Conservation (phyloP, 2,329 filamentous ascomycete species). For the Alternaria triticimaculans region DNA sequence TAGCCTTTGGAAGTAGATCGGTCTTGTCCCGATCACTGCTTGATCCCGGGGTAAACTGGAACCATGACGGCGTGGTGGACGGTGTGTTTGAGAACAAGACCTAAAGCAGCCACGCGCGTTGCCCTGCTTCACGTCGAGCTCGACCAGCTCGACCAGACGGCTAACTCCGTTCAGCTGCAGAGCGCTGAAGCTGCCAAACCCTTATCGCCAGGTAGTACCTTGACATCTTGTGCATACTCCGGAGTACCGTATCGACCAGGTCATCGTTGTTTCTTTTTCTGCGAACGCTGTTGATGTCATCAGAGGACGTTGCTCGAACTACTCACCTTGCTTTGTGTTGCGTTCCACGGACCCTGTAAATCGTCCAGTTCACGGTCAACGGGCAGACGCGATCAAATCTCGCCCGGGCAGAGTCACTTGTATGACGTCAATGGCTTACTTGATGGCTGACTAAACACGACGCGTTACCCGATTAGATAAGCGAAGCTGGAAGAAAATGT, state of each 20-base stretch:
- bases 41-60: background rate
- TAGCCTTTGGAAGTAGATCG: slow-evolving; percentile 15
- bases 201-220: background rate
- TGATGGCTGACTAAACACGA: slow-evolving; percentile 2
- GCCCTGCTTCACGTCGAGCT: background rate
- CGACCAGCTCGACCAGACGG: background rate
- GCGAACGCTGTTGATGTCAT: slow-evolving; percentile 3
- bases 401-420: background rate
- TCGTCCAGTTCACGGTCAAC: background rate
- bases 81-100: slow-evolving; percentile 1
- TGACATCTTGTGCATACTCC: background rate
- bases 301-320: background rate
- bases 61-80: slow-evolving; percentile 2
- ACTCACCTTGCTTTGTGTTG: background rate
- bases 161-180: background rate
- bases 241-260: background rate
- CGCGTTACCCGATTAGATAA: slow-evolving; percentile 11
- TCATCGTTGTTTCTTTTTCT: background rate
- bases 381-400: background rate
- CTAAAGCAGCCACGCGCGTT: background rate
- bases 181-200: background rate
- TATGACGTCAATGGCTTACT: slow-evolving; percentile 12
- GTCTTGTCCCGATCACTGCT: background rate
- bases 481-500: slow-evolving; percentile 10
- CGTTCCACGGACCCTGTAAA: background rate